Evolutionary conservation across 2,329 filamentous ascomycete species (phyloP), one percentile per base, ranked within the genome.

Genomic region (Harringtonia lauricola): DNA sequence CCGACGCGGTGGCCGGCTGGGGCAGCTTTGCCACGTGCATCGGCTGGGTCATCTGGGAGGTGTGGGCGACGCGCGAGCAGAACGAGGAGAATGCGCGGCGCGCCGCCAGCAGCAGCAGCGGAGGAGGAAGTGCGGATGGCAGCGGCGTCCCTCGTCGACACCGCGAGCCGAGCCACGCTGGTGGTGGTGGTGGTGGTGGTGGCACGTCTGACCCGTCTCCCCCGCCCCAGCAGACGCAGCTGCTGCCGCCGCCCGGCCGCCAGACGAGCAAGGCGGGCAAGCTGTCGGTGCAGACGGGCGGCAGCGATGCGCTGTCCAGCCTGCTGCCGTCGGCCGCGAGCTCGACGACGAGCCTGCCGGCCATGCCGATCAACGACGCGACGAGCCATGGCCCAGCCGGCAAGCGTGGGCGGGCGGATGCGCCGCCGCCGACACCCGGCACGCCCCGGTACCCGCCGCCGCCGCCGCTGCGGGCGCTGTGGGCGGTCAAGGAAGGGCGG

Each of bases 11-110:
- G 4, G 88, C 94, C 13, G 82, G 84, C 50, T 88, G 83, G 73
- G 85, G 86, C 38, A 94, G 82, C 55, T 69, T 86, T 35, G 81
- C 81, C 18, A 95, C 90, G 0, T 79, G 94, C 33, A 63, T 90
- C 17, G 89, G 89, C 14, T 98, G 90, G 90, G 67, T 87, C 15
- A 61, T 95, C 9, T 95, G 89, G 84, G 90, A 96, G 55, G 79
- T 77, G 57, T 96, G 90, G 92, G 77, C 92, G 43, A 80, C 83
- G 43, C 74, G 83, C 22, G 60, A 63, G 47, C 49, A 52, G 55
- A 47, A 47, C 9, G 26, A 19, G 12, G 40, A 33, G 10, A 33
- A 45, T 15, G 46, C 43, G 14, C 46, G 24, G 8, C 3, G 22
- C 15, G 5, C 4, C 36, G 13, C 6, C 29, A 3, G 29, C 8